Evolutionary conservation across 2,329 filamentous ascomycete species (phyloP).

Genomic region (Geoglossum cookeanum): DNA sequence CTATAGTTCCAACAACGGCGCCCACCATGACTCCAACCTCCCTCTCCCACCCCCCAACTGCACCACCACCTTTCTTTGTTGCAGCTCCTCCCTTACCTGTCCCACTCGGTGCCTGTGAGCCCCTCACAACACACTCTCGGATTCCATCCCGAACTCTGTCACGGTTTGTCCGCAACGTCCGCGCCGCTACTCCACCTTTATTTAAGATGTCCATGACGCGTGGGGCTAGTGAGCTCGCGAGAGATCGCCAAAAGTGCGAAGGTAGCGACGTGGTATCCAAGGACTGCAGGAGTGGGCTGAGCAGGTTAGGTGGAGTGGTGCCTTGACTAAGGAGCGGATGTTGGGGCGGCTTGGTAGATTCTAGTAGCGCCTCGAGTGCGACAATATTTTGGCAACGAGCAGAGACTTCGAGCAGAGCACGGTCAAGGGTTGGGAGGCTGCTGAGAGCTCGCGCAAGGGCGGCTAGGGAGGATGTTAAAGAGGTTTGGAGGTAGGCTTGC

Average conservation of each 20-base stretch:
- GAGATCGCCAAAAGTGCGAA: constrained; percentile 82
- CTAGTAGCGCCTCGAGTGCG: constrained; percentile 64
- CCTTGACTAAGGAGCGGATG: constrained; percentile 42
- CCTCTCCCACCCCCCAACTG: constrained; percentile 53
- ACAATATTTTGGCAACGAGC: constrained; percentile 78
- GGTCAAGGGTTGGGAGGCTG: constrained; percentile 63
- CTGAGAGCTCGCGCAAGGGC: constrained; percentile 57
- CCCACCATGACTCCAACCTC: constrained; percentile 92
- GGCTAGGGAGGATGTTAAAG: constrained; percentile 60
- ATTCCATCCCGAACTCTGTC: constrained; percentile 59
- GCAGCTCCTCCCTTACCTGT: constrained; percentile 25
- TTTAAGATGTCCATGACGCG: constrained; percentile 71
- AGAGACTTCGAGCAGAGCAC: constrained; percentile 63
- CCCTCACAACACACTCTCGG: constrained; percentile 62
- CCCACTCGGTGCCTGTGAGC: constrained; percentile 43
- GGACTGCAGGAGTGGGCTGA: constrained; percentile 53
- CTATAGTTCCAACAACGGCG: constrained; percentile 40
- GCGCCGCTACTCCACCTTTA: constrained; percentile 60
- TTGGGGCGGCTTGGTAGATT: constrained; percentile 42
- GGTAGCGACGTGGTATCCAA: constrained; percentile 76
- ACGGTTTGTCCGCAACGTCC: constrained; percentile 60
- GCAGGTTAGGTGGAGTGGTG: constrained; percentile 30
- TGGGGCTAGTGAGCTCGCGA: constrained; percentile 57
- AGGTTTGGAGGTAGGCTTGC: constrained; percentile 64
- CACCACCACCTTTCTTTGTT: constrained; percentile 25